These are phyloP conservation scores for Hemisphaericaspora subhashii DNA, from an alignment of 1,139 yeast genomes.

Conservation along the genomic window DNA sequence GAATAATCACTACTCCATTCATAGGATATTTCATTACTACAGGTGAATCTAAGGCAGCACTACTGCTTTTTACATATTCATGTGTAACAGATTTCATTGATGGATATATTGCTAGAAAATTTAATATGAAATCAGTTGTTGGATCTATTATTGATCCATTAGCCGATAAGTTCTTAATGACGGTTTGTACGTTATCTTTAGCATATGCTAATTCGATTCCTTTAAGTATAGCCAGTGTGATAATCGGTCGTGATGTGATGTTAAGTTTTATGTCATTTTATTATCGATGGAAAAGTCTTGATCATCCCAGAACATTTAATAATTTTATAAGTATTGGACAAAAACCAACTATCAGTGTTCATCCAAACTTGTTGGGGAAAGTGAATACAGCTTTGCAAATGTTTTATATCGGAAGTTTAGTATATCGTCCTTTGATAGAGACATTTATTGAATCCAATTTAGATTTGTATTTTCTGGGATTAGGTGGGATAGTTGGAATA, in stretches of 20 bases:
- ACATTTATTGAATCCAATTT: slow-evolving; percentile 16
- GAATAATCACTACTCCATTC: slow-evolving; percentile 77
- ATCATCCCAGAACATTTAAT: slow-evolving; percentile 69
- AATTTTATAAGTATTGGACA: slow-evolving; percentile 59
- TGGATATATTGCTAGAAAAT: slow-evolving; percentile 85
- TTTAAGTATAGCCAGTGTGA: slow-evolving; percentile 62
- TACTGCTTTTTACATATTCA: slow-evolving; percentile 75
- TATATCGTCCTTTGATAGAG: slow-evolving; percentile 62
- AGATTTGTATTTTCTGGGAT: slow-evolving; percentile 16
- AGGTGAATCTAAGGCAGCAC: slow-evolving; percentile 61
- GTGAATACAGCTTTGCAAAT: slow-evolving; percentile 89
- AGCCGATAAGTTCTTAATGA: slow-evolving; percentile 92
- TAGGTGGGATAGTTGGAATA: slow-evolving; percentile 54
- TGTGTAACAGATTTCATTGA: slow-evolving; percentile 90
- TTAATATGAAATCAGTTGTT: slow-evolving; percentile 72
- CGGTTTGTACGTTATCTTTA: slow-evolving; percentile 76
- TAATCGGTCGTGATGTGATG: slow-evolving; percentile 81
- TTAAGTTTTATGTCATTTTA: slow-evolving; percentile 75
- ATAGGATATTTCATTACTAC: slow-evolving; percentile 76
- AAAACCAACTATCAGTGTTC: slow-evolving; percentile 79
- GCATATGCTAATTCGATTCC: slow-evolving; percentile 72
- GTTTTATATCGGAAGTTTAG: slow-evolving; percentile 79
- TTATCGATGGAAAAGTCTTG: slow-evolving; percentile 72
- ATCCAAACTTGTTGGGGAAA: slow-evolving; percentile 86
- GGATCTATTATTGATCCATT: slow-evolving; percentile 94